Evolutionary conservation across 352 stramenopile genomes (phyloP), one percentile per base, ranked within the genome.

Genomic region (Ophiocytium majus): DNA sequence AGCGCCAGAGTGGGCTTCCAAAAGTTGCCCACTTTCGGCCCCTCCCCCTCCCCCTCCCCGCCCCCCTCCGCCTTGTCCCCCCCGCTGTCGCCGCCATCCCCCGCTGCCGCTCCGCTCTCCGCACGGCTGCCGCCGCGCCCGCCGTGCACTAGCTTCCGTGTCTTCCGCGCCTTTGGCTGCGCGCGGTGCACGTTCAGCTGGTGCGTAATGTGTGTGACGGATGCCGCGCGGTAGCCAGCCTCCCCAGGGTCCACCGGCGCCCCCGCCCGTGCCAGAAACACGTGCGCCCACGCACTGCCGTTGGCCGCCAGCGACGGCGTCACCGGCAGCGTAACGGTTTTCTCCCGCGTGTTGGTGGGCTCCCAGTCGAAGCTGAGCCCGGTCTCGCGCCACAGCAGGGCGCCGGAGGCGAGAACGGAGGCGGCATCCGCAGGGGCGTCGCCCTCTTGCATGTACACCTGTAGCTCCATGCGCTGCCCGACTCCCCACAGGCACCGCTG

Each of bases 1-100:
- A 89, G 0, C 0, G 32, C 32, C 19, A 89, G n/a, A 17, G 82
- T 88, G 0, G 85, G 85, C 43, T 88, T 84, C 85, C 81, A 89
- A 50, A 82, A 87, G 80, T 87, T 87, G 32, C 17, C 79, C 43
- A 87, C 81, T 76, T 86, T 19, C 5, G 5, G 5, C 64, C 17
- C 64, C 28, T 19, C 5, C 64, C 33, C 5, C 33, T 80, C 83
- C 34, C 75, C 78, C 74, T 35, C 34, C 10, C 79, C 80, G n/a
- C 75, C 34, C 43, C 31, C 31, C 74, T 85, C 79, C 71, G 74
- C 43, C 33, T 80, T 43, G 14, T 43, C 63, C 17, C 23, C 33
- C 34, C 66, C 79, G 10, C 78, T 82, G 5, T 10, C 28, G 74
- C 17, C 74, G 19, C 19, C 19, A n/a, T n/a, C n/a, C n/a, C n/a